Evolutionary conservation across 2,329 filamentous ascomycete species (phyloP).

Genomic region (Aspergillus unguis): DNA sequence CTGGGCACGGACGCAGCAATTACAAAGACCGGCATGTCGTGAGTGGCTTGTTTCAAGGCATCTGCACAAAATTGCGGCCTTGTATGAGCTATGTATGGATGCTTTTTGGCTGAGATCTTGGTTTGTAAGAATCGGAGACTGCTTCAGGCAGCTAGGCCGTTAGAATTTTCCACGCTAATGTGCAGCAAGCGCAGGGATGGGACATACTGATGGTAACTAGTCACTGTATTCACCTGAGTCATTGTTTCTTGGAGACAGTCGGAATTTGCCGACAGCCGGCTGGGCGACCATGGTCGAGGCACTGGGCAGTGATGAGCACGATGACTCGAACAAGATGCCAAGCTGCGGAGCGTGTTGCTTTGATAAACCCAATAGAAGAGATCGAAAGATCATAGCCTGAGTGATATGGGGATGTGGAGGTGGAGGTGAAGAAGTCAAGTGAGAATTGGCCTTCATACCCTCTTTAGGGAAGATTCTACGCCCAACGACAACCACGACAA

Average conservation of each 20-base stretch:
- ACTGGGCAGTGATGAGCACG: not conserved
- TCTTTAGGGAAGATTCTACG: not conserved
- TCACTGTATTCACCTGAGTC: not conserved
- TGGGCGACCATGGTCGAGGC: not conserved
- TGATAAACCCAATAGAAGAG: not conserved
- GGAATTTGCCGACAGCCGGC: conserved; percentile 11
- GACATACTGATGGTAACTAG: too few relatives aligned
- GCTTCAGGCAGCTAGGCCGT: not conserved
- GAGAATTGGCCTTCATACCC: not conserved
- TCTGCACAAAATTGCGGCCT: not conserved
- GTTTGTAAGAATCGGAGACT: not conserved
- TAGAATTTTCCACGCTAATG: conserved; percentile 4
- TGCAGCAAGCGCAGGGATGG: not conserved
- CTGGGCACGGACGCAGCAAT: conserved; percentile 2
- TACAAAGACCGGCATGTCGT: not conserved
- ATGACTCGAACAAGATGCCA: conserved; percentile 1
- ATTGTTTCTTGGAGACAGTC: not conserved
- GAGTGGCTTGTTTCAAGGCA: not conserved
- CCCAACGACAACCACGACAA: not conserved
- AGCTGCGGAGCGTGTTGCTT: not conserved
- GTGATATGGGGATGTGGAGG: not conserved
- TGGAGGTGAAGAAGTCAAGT: not conserved
- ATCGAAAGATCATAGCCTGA: not conserved
- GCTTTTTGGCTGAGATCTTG: not conserved
- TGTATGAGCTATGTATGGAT: not conserved